Percentiles rank a stretch among this genome's conserved stretches.
Evolutionary conservation across 345 rosid species (phyloP).

Genomic region (Moricandia arvensis): DNA sequence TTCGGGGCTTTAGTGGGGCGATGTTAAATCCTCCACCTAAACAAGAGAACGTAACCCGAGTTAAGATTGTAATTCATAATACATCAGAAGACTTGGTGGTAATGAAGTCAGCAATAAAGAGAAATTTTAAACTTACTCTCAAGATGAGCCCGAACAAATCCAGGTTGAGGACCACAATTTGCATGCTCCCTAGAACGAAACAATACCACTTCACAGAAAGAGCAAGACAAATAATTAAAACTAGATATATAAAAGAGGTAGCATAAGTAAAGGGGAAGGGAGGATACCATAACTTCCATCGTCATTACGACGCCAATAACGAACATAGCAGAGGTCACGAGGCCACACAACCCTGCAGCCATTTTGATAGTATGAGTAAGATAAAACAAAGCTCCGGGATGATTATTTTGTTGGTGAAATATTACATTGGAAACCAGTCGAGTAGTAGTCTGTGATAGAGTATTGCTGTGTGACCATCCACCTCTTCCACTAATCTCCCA

Average conservation of each 20-base stretch:
- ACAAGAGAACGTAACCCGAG: constrained; percentile 18
- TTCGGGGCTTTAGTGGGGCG: constrained; percentile 75
- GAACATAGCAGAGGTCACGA: constrained; percentile 98
- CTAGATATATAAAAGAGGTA: constrained; percentile 10
- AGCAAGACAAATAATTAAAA: constrained; percentile 22
- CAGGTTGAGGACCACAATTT: constrained; percentile 90
- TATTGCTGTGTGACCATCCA: constrained; percentile 98
- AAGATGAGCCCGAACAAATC: constrained; percentile 91
- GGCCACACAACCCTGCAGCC: constrained; percentile 93
- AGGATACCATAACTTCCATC: constrained; percentile 95
- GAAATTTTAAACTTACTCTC: constrained; percentile 64
- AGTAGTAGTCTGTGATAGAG: constrained; percentile 94
- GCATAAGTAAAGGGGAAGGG: constrained; percentile 13
- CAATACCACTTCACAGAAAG: constrained; percentile 71
- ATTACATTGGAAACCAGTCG: constrained; percentile 94
- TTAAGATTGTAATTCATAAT: background rate
- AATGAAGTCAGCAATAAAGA: constrained; percentile 9
- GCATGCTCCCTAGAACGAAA: constrained; percentile 98
- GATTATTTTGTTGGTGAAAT: background rate
- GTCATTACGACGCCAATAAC: constrained; percentile 98
- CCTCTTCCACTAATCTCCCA: constrained; percentile 99
- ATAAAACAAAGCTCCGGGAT: constrained; percentile 8
- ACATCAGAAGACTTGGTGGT: background rate
- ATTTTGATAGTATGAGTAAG: constrained; percentile 9
- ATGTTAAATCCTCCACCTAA: constrained; percentile 98